Conservation (phyloP, 1,284 basidiomycete species). For the Trametes hirsuta region DNA sequence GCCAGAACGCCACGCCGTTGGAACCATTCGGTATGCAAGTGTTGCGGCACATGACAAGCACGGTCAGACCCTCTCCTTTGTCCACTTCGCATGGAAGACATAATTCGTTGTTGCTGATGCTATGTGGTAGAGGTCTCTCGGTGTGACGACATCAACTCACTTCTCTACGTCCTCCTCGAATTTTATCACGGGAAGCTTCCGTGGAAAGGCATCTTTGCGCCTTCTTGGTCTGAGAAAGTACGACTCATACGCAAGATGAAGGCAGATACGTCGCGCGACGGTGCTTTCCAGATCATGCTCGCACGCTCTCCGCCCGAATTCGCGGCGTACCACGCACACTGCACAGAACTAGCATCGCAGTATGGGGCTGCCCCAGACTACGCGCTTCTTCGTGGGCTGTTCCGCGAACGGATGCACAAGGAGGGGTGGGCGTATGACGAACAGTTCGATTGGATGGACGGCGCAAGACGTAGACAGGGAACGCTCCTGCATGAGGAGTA, state of each 20-base stretch:
- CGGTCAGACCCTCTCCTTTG: not conserved
- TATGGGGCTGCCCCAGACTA: constrained; percentile 25
- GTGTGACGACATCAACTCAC: constrained; percentile 26
- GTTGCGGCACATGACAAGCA: constrained; percentile 9
- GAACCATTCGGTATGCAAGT: constrained; percentile 18
- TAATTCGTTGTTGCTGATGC: not conserved
- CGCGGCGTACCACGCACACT: constrained; percentile 18
- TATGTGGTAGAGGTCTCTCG: constrained; percentile 9
- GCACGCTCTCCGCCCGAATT: constrained; percentile 13
- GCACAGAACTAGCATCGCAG: not conserved
- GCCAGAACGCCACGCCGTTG: constrained; percentile 4
- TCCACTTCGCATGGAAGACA: too few species aligned
- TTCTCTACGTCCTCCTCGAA: constrained; percentile 18
- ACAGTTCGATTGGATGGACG: constrained; percentile 16
- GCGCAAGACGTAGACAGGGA: not conserved
- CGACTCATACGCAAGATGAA: constrained; percentile 20
- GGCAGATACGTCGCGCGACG: not conserved
- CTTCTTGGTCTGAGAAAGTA: not conserved
- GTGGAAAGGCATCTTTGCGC: constrained; percentile 18
- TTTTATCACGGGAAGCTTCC: constrained; percentile 24
- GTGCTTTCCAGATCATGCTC: not conserved
- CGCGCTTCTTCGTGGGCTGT: constrained; percentile 4
- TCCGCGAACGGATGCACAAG: constrained; percentile 9
- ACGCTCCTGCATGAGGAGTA: constrained; percentile 11
- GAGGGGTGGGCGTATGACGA: constrained; percentile 15